Percentiles rank a stretch among this genome's conserved stretches.
Evolutionary conservation across 345 rosid genomes (phyloP).

Genomic region (Eutrema heterophyllum): DNA sequence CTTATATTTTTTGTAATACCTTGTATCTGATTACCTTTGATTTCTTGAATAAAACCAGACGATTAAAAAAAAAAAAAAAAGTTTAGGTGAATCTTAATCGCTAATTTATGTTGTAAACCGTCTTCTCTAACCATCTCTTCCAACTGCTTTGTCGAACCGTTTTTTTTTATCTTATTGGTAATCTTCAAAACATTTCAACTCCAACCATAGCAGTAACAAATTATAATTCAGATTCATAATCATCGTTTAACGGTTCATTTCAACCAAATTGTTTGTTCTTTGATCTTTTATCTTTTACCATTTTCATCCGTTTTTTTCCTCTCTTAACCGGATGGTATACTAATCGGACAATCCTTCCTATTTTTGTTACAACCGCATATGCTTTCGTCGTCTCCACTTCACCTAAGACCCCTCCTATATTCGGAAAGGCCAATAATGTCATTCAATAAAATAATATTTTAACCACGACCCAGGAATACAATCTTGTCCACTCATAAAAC

Average conservation of each 20-base stretch:
- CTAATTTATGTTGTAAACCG: no score
- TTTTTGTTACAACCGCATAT: not conserved
- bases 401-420: not conserved
- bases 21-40: no score
- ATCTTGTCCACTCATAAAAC: not conserved
- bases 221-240: no score
- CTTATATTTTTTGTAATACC: no score
- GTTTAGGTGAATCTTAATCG: no score
- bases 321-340: not conserved
- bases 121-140: no score
- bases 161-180: no score
- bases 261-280: not conserved
- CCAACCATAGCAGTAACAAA: no score
- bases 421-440: not conserved
- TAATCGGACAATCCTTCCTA: not conserved
- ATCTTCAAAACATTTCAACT: no score
- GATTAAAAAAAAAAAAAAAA: no score
- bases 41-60: no score
- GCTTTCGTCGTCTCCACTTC: conserved; percentile 17
- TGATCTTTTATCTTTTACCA: not conserved
- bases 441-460: not conserved
- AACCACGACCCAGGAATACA: not conserved
- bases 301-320: not conserved
- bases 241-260: not conserved
- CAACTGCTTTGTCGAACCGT: no score